These are phyloP conservation scores for Chlorella sp. DNA, from an alignment of 139 green algal genomes.

Conservation along the genomic window DNA sequence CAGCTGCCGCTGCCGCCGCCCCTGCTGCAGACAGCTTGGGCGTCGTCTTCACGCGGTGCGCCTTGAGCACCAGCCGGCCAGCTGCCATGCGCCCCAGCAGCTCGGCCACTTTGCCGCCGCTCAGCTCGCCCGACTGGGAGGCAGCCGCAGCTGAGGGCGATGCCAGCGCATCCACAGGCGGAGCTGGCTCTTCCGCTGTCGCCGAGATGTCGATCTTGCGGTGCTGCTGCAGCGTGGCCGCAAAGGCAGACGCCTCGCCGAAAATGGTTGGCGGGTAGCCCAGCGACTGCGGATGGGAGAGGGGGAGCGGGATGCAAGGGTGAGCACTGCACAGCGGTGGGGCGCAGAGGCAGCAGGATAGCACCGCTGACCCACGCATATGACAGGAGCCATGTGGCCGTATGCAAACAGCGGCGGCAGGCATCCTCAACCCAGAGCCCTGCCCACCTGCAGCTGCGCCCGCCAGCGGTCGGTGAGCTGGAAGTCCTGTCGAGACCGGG, in stretches of 20 bases:
- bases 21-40: not conserved
- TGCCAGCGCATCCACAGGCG: not conserved
- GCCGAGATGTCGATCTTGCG: not conserved
- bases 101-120: not conserved
- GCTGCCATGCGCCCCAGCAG: conserved; percentile 7
- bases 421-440: too few species aligned
- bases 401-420: too few species aligned
- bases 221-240: not conserved
- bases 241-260: not conserved
- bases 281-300: not conserved
- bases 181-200: not conserved
- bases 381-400: too few species aligned
- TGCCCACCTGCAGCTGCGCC: not conserved
- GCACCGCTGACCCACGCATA: too few species aligned
- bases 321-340: too few species aligned
- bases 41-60: not conserved
- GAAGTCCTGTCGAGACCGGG: not conserved
- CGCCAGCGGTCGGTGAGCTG: conserved; percentile 23
- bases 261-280: not conserved
- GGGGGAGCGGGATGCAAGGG: not conserved
- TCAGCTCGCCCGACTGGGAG: not conserved
- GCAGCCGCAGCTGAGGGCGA: too few species aligned
- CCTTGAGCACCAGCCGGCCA: not conserved
- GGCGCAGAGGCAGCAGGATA: too few species aligned
- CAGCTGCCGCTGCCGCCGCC: not conserved